Evolutionary conservation across 495 filamentous ascomycete genomes (phyloP).

Genomic region (Daldinia loculata): DNA sequence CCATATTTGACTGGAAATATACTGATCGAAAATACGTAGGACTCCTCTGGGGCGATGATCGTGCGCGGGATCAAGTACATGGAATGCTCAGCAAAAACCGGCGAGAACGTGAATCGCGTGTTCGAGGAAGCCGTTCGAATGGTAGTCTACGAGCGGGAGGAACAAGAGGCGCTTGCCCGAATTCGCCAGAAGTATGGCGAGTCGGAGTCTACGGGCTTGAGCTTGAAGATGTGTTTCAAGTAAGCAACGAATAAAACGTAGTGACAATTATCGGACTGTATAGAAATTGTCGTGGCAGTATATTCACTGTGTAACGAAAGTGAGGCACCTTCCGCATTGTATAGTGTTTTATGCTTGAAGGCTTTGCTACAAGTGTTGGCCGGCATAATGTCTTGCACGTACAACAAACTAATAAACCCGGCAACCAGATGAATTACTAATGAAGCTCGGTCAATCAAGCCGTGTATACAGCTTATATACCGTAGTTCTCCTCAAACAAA

Average conservation of each 20-base stretch:
- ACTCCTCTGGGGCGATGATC: conserved; percentile 7
- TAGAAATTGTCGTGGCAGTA: too few relatives aligned
- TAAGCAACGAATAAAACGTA: conserved; percentile 5
- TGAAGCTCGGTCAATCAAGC: too few relatives aligned
- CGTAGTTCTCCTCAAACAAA: too few relatives aligned
- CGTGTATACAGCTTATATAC: too few relatives aligned
- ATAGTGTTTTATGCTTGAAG: not conserved
- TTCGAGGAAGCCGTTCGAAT: conserved; percentile 38
- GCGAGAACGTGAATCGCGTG: conserved; percentile 36
- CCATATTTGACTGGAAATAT: not conserved
- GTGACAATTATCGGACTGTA: not conserved
- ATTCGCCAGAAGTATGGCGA: not conserved
- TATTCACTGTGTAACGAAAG: too few relatives aligned
- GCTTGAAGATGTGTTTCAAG: conserved; percentile 32
- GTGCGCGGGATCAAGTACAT: conserved; percentile 37
- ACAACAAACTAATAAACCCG: not conserved
- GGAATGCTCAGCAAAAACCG: conserved; percentile 43
- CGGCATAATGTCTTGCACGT: not conserved
- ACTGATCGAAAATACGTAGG: conserved; percentile 16
- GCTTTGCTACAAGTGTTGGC: not conserved
- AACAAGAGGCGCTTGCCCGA: conserved; percentile 3
- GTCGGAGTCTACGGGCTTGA: not conserved
- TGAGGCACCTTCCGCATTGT: too few relatives aligned
- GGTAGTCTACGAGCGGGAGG: conserved; percentile 26
- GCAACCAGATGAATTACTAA: conserved; percentile 1